A percentile compares a stretch with the other conserved stretches of the same genome.
Conservation (phyloP, 768 basidiomycete species). For the Panaeolus cyanescens region DNA sequence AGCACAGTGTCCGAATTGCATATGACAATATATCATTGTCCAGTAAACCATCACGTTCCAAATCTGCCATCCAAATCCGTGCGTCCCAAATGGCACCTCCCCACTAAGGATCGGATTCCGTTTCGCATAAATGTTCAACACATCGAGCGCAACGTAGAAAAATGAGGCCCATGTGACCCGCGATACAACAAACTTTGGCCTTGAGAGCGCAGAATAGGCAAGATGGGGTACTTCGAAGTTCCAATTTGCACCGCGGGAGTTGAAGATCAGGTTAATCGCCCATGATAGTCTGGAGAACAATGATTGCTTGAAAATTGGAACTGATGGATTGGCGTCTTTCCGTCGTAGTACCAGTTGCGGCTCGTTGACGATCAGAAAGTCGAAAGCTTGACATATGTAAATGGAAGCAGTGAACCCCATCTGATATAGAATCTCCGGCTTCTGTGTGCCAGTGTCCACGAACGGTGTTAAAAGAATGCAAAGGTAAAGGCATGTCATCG, state of each 20-base stretch:
- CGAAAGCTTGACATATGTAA: constrained; percentile 3
- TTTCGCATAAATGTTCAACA: background rate
- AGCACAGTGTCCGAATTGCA: background rate
- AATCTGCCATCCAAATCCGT: constrained; percentile 7
- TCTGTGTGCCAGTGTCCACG: background rate
- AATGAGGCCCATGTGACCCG: background rate
- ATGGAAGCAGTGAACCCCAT: background rate
- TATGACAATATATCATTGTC: background rate
- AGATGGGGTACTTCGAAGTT: constrained; percentile 9
- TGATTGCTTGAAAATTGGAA: background rate
- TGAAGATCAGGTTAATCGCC: constrained; percentile 3
- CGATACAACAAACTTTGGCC: constrained; percentile 4
- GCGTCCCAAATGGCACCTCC: background rate
- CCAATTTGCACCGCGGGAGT: constrained; percentile 12
- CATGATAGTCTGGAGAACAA: constrained; percentile 6
- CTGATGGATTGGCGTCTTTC: background rate
- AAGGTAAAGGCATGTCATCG: background rate
- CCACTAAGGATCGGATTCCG: background rate
- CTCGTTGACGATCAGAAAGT: constrained; percentile 8
- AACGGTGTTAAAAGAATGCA: background rate
- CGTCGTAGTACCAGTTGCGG: constrained; percentile 5
- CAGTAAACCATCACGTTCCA: constrained; percentile 10
- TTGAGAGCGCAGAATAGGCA: background rate
- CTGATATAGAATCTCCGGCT: background rate
- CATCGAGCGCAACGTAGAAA: background rate